Evolutionary conservation across 192 early-diverging fungal genomes (phyloP).

Genomic region (Endogone sp.): DNA sequence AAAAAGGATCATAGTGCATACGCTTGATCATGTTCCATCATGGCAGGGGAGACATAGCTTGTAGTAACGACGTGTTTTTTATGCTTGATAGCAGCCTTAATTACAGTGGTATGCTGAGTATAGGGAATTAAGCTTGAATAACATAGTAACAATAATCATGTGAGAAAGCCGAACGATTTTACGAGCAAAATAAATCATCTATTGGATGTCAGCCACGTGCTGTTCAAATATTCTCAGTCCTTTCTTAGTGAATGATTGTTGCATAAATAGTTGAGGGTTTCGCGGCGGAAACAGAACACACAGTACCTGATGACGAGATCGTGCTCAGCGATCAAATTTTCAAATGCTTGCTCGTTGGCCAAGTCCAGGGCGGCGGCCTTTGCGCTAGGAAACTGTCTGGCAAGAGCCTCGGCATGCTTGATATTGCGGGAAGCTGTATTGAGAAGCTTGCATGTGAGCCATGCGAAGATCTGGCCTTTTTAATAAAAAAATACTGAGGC

Average conservation of each 20-base stretch:
- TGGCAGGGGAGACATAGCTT: slow-evolving; percentile 92
- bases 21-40: slow-evolving; percentile 85
- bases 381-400: slow-evolving; percentile 53
- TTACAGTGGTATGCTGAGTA: slow-evolving; percentile 85
- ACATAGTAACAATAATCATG: too few species aligned
- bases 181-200: slow-evolving; percentile 18
- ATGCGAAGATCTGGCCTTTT: too few species aligned
- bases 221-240: background rate
- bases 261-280: too few species aligned
- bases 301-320: slow-evolving; percentile 82
- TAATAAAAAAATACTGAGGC: too few species aligned
- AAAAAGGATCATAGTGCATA: slow-evolving; percentile 32
- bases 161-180: slow-evolving; percentile 16
- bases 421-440: slow-evolving; percentile 69
- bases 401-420: slow-evolving; percentile 70
- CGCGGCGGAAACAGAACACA: too few species aligned
- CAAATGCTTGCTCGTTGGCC: slow-evolving; percentile 67
- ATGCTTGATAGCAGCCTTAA: slow-evolving; percentile 84
- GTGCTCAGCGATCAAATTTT: slow-evolving; percentile 70
- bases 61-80: slow-evolving; percentile 97
- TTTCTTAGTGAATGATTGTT: background rate
- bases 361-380: slow-evolving; percentile 78
- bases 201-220: background rate
- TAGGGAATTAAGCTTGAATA: slow-evolving; percentile 74
- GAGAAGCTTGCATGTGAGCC: too few species aligned